phyloP scores from a whole-genome alignment of 768 basidiomycete species.

The Roridomyces roridus region DNA sequence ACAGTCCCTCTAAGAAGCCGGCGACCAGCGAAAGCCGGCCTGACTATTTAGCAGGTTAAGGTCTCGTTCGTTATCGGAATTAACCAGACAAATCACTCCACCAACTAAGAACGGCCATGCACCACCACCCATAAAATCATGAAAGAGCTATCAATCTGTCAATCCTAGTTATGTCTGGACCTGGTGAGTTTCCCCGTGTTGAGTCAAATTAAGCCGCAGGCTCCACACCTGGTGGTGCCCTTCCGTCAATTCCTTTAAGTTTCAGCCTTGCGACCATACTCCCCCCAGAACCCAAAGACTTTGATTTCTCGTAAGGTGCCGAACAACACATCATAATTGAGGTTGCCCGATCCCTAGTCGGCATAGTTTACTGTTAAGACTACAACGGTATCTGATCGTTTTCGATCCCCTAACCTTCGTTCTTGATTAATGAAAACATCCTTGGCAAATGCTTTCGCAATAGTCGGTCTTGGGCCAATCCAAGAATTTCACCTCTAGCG shows the following conservation, averaged over 20 bases:
- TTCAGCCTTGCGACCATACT: constrained; percentile 75
- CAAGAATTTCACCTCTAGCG: too few relatives aligned
- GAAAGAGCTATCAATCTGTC: constrained; percentile 87
- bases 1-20: too few relatives aligned
- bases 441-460: too few relatives aligned
- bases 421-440: too few relatives aligned
- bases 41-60: constrained; percentile 93
- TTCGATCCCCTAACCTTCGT: too few relatives aligned
- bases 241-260: constrained; percentile 71
- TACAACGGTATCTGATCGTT: too few relatives aligned
- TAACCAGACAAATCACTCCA: constrained; percentile 97
- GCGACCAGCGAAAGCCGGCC: constrained; percentile 76
- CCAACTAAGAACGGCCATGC: constrained; percentile 91
- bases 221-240: constrained; percentile 67
- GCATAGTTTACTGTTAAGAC: too few relatives aligned
- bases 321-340: constrained; percentile 71
- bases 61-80: constrained; percentile 95
- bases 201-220: too few relatives aligned
- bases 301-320: constrained; percentile 88
- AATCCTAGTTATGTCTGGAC: too few relatives aligned
- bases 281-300: constrained; percentile 88
- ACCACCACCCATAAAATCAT: constrained; percentile 87
- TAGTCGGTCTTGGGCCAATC: too few relatives aligned
- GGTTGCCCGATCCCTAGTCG: constrained; percentile 14
- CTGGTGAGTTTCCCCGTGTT: too few relatives aligned